Evolutionary conservation across 108 stramenopile species (phyloP), one percentile per base, ranked within the genome.

Genomic region (Skeletonema potamos): DNA sequence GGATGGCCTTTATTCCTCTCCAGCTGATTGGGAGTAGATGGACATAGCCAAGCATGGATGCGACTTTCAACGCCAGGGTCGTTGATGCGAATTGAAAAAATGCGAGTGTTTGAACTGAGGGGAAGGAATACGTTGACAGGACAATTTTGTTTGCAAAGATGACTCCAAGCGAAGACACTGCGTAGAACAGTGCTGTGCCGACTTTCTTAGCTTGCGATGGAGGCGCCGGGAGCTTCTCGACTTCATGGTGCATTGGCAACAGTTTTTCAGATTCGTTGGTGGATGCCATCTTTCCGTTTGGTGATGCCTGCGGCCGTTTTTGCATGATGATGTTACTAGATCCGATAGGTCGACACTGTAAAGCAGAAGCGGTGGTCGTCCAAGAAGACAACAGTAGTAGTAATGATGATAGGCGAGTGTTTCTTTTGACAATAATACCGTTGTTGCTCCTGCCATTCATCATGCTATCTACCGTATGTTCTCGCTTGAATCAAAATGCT

Each of bases 141-240:
- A 82, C 73, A 13, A 76, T 63, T 62, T 85, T 85, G 61, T 85
- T 85, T 2, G 76, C 65, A 34, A 80, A 80, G 13, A 85, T 83
- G 33, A 85, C 68, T 2, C 69, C 79, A 1, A 83, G 22, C 4
- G 79, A 80, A 13, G 82, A 76, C 18, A 67, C 44, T 13, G 70
- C 82, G 39, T 83, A 83, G 58, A 83, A 81, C 13, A 81, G 27
- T 0, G 80, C 80, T 18, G 80, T 77, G 63, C 76, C 76, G 4
- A 77, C 33, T 20, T 66, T 77, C 57, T 51, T 77, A 48, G 64
- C 69, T 58, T 70, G 76, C 48, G 75, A 46, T 17, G 75, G 75
- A 48, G 60, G 57, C 36, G 32, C 55, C 41, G 56, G 58, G 15
- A n/a, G 58, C 18, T 13, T 30, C 3, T 46, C 58, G 6, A 27